These are phyloP conservation scores for Nannochloropsis oceanica DNA, from an alignment of 108 stramenopile genomes.

Conservation along the genomic window DNA sequence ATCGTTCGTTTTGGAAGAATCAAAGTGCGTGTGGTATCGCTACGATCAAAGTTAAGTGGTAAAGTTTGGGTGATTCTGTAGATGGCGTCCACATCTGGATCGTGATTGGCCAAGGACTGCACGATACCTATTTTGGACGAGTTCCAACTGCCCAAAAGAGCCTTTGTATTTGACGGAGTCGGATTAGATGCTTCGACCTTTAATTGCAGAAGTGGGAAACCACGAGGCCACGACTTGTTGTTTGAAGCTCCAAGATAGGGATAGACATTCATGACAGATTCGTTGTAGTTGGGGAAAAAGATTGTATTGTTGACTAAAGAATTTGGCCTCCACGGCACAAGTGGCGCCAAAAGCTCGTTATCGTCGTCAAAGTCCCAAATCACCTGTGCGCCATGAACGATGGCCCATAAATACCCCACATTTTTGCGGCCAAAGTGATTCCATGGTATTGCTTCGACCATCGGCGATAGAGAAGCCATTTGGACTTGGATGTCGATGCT, in stretches of 20 bases:
- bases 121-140: constrained; percentile 31
- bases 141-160: no score
- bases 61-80: constrained; percentile 40
- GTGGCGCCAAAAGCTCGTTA: constrained; percentile 26
- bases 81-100: constrained; percentile 52
- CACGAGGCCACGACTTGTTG: constrained; percentile 45
- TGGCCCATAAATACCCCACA: constrained; percentile 45
- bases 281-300: no score
- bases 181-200: not conserved
- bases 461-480: not conserved
- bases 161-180: no score
- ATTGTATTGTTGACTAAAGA: no score
- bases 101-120: constrained; percentile 39
- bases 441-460: constrained; percentile 24
- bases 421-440: constrained; percentile 48
- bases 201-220: constrained; percentile 37
- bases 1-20: not conserved
- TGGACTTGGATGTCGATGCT: no score
- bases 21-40: no score
- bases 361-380: constrained; percentile 52
- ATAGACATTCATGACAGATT: constrained; percentile 48
- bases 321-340: no score
- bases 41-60: not conserved
- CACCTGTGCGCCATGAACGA: constrained; percentile 35
- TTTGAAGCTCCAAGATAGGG: constrained; percentile 27